phyloP scores from a whole-genome alignment of 805 yeast genomes.

The Kazachstania martiniae region DNA sequence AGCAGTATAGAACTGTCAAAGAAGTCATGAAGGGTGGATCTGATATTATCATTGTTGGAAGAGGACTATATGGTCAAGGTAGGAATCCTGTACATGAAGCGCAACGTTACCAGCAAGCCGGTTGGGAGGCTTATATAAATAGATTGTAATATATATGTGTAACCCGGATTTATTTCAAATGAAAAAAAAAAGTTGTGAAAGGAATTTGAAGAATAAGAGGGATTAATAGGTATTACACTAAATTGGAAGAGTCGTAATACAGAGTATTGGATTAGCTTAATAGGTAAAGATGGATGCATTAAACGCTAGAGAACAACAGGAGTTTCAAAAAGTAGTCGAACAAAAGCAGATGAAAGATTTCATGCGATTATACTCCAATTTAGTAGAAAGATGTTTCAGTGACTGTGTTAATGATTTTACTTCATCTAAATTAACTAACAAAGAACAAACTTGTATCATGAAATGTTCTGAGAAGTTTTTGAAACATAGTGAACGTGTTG shows the following conservation, averaged over 20 bases:
- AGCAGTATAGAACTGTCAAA: constrained; percentile 87
- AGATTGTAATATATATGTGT: no score
- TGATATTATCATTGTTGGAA: constrained; percentile 94
- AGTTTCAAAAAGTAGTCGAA: constrained; percentile 89
- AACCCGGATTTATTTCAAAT: no score
- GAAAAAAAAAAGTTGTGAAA: no score
- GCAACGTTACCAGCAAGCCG: constrained; percentile 80
- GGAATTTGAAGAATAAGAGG: no score
- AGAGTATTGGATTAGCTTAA: no score
- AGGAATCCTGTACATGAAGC: constrained; percentile 87
- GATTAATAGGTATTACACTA: no score
- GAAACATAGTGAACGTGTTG: constrained; percentile 96
- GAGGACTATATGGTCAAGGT: constrained; percentile 91
- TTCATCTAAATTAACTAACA: constrained; percentile 71
- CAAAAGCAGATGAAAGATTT: constrained; percentile 98
- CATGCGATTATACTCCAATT: constrained; percentile 90
- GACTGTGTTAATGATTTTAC: constrained; percentile 99
- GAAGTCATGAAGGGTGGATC: constrained; percentile 80
- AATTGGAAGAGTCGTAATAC: no score
- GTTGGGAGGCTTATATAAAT: constrained; percentile 81
- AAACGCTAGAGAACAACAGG: constrained; percentile 92
- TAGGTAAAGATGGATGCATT: constrained; percentile 71
- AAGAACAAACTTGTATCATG: constrained; percentile 77
- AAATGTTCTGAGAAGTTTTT: constrained; percentile 95
- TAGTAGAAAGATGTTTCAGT: constrained; percentile 92